Conservation (phyloP, 306 rosid genomes). For the Senna tora region DNA sequence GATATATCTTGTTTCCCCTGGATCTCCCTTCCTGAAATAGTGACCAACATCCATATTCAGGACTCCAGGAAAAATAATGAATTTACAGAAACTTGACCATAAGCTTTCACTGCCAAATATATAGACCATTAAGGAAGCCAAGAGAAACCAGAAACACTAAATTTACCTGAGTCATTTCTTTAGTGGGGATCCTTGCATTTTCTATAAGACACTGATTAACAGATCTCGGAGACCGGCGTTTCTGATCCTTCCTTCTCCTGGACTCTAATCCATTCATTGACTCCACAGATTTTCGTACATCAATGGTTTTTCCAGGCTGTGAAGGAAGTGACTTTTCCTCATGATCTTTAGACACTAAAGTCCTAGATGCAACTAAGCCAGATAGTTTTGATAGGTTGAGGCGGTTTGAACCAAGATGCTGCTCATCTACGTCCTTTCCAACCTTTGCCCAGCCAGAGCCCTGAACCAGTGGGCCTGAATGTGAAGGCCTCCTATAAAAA, state of each 20-base stretch:
- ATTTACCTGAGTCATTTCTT: constrained; percentile 61
- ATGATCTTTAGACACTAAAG: constrained; percentile 44
- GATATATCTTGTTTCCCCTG: constrained; percentile 61
- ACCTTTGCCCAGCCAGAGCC: constrained; percentile 50
- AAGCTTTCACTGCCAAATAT: constrained; percentile 5
- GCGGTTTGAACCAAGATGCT: constrained; percentile 39
- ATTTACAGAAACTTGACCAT: constrained; percentile 16
- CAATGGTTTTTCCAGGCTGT: constrained; percentile 35
- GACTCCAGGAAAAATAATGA: background rate
- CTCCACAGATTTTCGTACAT: constrained; percentile 46
- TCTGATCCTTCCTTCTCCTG: constrained; percentile 51
- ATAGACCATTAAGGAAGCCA: background rate
- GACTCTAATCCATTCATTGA: constrained; percentile 50
- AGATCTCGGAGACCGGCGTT: constrained; percentile 46
- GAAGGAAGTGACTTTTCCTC: constrained; percentile 53
- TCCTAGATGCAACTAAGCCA: constrained; percentile 58
- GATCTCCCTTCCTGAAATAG: constrained; percentile 60
- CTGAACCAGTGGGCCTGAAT: constrained; percentile 74
- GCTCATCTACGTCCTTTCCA: constrained; percentile 53
- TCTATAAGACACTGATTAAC: constrained; percentile 47
- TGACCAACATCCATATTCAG: background rate
- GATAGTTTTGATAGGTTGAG: constrained; percentile 53
- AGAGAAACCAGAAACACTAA: constrained; percentile 15
- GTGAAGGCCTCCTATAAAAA: constrained; percentile 54
- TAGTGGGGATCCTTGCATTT: constrained; percentile 44